phyloP scores from a whole-genome alignment of 805 yeast genomes.

The Cyberlindnera americana region DNA sequence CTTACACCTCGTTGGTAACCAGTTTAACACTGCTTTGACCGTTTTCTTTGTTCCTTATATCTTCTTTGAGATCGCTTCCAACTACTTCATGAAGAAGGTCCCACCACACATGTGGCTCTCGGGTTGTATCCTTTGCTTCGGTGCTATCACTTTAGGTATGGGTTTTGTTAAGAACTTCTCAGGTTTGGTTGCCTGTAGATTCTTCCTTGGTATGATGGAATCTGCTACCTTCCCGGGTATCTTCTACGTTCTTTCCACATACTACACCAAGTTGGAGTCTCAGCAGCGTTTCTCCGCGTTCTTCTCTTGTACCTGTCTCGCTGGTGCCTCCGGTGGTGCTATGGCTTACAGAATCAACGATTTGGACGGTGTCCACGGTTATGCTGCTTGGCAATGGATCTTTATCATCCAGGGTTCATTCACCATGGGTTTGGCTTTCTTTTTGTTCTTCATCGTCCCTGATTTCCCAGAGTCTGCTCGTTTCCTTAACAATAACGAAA shows the following conservation, averaged over 20 bases:
- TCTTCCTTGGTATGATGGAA: constrained; percentile 53
- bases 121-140: constrained; percentile 33
- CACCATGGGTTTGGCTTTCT: constrained; percentile 37
- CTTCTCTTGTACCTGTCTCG: constrained; percentile 49
- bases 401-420: constrained; percentile 49
- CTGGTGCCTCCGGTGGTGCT: constrained; percentile 56
- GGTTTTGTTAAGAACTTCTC: constrained; percentile 42
- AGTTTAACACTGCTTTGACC: constrained; percentile 43
- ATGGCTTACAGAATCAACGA: constrained; percentile 43
- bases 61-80: constrained; percentile 35
- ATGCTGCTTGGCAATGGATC: constrained; percentile 48
- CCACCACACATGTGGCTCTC: constrained; percentile 38
- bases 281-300: constrained; percentile 46
- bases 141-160: constrained; percentile 40
- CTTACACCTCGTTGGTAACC: constrained; percentile 42
- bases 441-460: constrained; percentile 38
- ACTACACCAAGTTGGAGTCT: constrained; percentile 46
- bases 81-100: constrained; percentile 36
- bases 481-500: constrained; percentile 39
- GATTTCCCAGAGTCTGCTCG: constrained; percentile 41
- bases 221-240: constrained; percentile 51
- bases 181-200: constrained; percentile 45
- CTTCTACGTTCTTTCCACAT: constrained; percentile 43
- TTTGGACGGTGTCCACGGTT: constrained; percentile 42
- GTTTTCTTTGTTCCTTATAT: constrained; percentile 46